Base-by-base conservation (phyloP, 1,139 yeast genomes). In the Zygoascus hellenicus region DNA sequence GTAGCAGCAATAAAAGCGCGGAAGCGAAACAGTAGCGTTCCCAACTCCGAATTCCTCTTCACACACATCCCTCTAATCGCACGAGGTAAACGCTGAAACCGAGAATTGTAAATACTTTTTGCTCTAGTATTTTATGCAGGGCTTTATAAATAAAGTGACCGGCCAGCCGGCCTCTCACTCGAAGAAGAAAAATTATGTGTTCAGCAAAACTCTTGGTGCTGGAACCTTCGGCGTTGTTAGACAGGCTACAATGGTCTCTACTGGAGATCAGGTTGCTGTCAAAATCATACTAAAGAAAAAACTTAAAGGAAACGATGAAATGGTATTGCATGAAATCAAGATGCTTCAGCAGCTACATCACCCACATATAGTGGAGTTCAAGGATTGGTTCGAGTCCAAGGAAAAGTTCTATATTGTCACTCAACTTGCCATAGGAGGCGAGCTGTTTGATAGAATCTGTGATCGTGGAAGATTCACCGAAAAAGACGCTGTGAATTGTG, bases 191-290 rank as follows among this genome's bases (percentile, higher is more conserved):
- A 72, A 75, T 51, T 87, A 84, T 59, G 74, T 78, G 3, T 83
- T 87, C 63, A 95, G 94, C 9, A 77, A 76, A 54, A 84, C 94
- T 0, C 68, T 89, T 14, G 97, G 97, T 5, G 96, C 95, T 1
- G 97, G 97, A 2, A 79, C 95, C 1, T 89, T 85, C 69, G 96
- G 97, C 31, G 83, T 87, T 16, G 97, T 89, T 3, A 74, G 95
- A 56, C 78, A 80, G 56, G 96, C 96, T 1, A 70, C 81, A 42
- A 75, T 77, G 57, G 68, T 70, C 50, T 65, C 66, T 19, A 78
- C 82, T 5, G 71, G 74, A 40, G 88, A 84, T 55, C 81, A 84
- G 49, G 95, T 87, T 15, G 97, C 97, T 1, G 79, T 89, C 52
- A 89, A 89, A 69, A 85, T 89, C 56, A 81, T 89, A 45, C 70